Evolutionary conservation across 108 stramenopile species (phyloP), one percentile per base, ranked within the genome.

Genomic region (Seminavis robusta): DNA sequence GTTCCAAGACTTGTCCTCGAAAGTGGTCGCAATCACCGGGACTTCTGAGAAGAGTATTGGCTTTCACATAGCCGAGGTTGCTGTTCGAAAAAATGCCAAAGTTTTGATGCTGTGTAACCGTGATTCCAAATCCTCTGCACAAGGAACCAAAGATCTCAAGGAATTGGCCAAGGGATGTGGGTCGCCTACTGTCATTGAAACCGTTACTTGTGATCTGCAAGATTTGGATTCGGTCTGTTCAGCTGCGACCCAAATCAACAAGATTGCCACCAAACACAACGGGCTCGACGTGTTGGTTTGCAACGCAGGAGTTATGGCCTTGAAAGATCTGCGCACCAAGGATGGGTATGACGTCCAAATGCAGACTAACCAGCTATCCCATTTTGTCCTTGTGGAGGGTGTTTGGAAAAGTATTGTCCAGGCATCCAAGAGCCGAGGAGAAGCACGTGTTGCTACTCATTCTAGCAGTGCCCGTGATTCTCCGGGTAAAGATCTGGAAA

Each of bases 261-360:
- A n/a, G n/a, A n/a, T n/a, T n/a, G n/a, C n/a, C n/a, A 40, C 44
- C 52, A 65, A 66, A 33, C 49, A 39, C 33, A 33, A 46, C 39
- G 48, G 60, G 1, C 17, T 70, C 51, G 59, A 69, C 36, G 74
- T 76, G 1, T 39, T 76, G 11, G 70, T 63, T 44, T 58, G 59
- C 53, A 69, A 69, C 23, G 83, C 83, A 0, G 83, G 83, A 10
- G 52, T 85, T 38, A 80, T 85, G 79, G 69, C 69, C 6, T 36
- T 36, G 16, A 48, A 59, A 25, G 73, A 77, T 34, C 37, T 48
- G 4, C 54, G 57, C 5, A 80, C 69, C 33, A 31, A 36, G 45
- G 83, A 85, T 52, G 83, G 83, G 39, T 76, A 71, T 27, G 83
- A 85, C 33, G 33, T 73, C 21, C 67, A 74, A n/a, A n/a, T n/a